phyloP scores from a whole-genome alignment of 208 protist species.

The Endotrypanum monterogeii region DNA sequence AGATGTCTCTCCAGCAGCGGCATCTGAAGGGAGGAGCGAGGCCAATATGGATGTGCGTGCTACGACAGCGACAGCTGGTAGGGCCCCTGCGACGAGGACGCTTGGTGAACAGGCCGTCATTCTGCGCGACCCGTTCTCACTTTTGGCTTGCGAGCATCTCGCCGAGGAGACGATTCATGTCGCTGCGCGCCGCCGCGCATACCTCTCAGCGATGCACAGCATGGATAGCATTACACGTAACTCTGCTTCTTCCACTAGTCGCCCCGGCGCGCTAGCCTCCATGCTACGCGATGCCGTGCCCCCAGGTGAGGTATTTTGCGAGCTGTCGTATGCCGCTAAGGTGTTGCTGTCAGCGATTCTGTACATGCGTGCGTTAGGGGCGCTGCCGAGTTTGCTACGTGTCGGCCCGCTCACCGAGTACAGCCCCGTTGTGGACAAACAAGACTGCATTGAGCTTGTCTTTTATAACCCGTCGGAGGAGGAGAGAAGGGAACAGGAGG shows the following conservation, averaged over 20 bases:
- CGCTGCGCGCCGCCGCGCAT: conserved; percentile 15
- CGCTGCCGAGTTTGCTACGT: conserved; percentile 75
- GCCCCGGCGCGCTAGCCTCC: conserved; percentile 14
- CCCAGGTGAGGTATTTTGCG: conserved; percentile 37
- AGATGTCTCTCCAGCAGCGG: neutral
- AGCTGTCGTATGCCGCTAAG: conserved; percentile 68
- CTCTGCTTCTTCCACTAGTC: neutral
- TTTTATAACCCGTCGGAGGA: conserved; percentile 54
- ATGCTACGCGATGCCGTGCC: conserved; percentile 33
- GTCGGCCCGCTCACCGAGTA: conserved; percentile 61
- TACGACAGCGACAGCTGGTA: neutral
- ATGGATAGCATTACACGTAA: conserved; percentile 8
- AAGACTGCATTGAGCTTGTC: conserved; percentile 83
- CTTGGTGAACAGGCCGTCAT: conserved; percentile 50
- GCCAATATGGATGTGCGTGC: neutral
- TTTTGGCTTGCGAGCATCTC: conserved; percentile 63
- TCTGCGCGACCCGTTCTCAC: conserved; percentile 43
- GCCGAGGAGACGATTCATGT: conserved; percentile 31
- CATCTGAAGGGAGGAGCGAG: neutral
- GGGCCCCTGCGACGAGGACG: neutral
- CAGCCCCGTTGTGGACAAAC: conserved; percentile 72
- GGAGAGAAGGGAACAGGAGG: conserved; percentile 13
- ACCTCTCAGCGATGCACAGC: conserved; percentile 22
- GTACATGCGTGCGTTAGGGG: conserved; percentile 80
- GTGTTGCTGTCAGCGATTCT: conserved; percentile 71